Base-by-base conservation (phyloP, 1,284 basidiomycete genomes). In the Agroathelia rolfsii region DNA sequence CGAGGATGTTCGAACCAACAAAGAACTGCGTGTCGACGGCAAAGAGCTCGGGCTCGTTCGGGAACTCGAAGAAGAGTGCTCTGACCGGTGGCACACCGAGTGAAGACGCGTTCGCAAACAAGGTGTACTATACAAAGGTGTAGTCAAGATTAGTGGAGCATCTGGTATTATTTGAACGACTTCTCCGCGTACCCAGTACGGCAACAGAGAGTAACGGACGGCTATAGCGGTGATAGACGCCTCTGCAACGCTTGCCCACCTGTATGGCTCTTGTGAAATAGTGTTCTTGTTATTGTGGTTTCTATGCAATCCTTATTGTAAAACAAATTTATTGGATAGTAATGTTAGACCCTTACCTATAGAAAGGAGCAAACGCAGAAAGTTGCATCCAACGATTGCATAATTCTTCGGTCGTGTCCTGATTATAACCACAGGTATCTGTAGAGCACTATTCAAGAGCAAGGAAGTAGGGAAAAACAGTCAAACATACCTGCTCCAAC, bases 341-440 rank as follows among this genome's bases (percentile, higher is more conserved):
- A 24, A n/a, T 30, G n/a, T n/a, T 32, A 9, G 17, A 16, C 0
- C 54, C 69, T 51, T 36, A 76, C 74, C 43, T 60, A 44, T 71
- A 81, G 55, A 82, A 81, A 3, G 79, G 79, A n/a, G 66, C 63
- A 48, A 84, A 82, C 0, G 83, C 82, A 2, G 76, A 65, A 7
- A 87, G 62, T 47, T 77, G 72, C 76, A 82, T 83, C 84, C 84
- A 88, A 14, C 84, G 69, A 39, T 76, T 79, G 52, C 82, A 84
- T 6, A 89, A 64, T 49, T 85, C 80, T 51, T 89, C 86, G 45
- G 83, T 72, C 0, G 77, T 76, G 52, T 88, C 85, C 0, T 62
- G 69, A 40, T 69, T 72, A 33, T 19, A 35, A n/a, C n/a, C n/a
- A n/a, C n/a, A n/a, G n/a, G n/a, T n/a, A n/a, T n/a, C n/a, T n/a